A percentile compares a stretch with the other conserved stretches of the same genome.
Conservation (phyloP, 1,284 basidiomycete species). For the Leccinum pachyderme region DNA sequence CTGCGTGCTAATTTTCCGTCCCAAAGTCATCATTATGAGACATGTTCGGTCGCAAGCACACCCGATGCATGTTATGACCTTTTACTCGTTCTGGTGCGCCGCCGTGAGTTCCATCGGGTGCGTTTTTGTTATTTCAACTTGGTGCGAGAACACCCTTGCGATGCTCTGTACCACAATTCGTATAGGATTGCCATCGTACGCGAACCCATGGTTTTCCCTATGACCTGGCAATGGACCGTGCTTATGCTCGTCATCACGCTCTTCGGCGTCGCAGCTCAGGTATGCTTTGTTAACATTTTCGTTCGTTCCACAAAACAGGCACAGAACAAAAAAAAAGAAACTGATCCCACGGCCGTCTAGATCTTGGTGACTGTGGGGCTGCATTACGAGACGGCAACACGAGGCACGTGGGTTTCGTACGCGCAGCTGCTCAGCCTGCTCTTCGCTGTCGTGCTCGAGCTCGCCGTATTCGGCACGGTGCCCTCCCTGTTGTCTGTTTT, state of each 20-base stretch:
- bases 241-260: slow-evolving; percentile 38
- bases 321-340: background rate
- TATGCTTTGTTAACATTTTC: slow-evolving; percentile 37
- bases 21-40: slow-evolving; percentile 55
- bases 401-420: slow-evolving; percentile 17
- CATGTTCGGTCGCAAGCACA: slow-evolving; percentile 74
- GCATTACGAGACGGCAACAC: slow-evolving; percentile 29
- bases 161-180: background rate
- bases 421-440: slow-evolving; percentile 18
- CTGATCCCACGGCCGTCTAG: background rate
- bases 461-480: slow-evolving; percentile 17
- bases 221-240: slow-evolving; percentile 36
- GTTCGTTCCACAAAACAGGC: slow-evolving; percentile 12
- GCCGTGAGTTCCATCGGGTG: slow-evolving; percentile 52
- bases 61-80: slow-evolving; percentile 68
- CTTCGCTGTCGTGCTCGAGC: slow-evolving; percentile 16
- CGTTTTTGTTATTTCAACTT: slow-evolving; percentile 19
- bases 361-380: slow-evolving; percentile 10
- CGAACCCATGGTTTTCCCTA: slow-evolving; percentile 39
- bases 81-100: slow-evolving; percentile 64
- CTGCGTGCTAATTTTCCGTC: background rate
- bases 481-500: slow-evolving; percentile 12
- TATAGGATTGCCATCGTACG: slow-evolving; percentile 25
- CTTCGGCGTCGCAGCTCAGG: slow-evolving; percentile 50
- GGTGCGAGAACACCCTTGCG: background rate